Evolutionary conservation across 306 rosid species (phyloP).

Genomic region (Ziziphus jujuba): DNA sequence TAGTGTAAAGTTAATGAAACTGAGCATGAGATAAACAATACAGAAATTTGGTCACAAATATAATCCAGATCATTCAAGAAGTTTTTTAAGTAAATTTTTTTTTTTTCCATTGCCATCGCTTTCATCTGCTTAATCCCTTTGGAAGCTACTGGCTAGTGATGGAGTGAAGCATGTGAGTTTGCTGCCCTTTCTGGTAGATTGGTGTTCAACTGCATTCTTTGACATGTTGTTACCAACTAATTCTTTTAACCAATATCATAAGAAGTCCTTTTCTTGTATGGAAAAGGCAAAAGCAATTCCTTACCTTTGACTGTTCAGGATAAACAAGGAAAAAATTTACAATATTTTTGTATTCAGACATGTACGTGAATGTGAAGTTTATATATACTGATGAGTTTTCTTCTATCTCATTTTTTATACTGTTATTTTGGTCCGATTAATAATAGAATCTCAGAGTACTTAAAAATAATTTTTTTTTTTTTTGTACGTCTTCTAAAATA

Average conservation of each 20-base stretch:
- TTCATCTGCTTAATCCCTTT: slow-evolving; percentile 26
- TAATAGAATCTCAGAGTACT: no score
- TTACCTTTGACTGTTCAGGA: no score
- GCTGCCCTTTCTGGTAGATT: slow-evolving; percentile 13
- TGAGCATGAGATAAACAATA: not conserved
- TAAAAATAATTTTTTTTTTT: no score
- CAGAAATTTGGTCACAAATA: not conserved
- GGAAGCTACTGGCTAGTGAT: slow-evolving; percentile 13
- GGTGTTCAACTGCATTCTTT: slow-evolving; percentile 25
- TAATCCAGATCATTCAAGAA: not conserved
- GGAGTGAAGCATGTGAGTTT: slow-evolving; percentile 27
- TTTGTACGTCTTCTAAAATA: no score
- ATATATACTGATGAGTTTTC: no score
- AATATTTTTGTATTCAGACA: no score
- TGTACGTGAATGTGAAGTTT: no score
- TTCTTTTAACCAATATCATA: not conserved
- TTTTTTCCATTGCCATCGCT: not conserved
- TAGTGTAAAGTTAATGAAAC: not conserved
- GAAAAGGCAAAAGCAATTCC: no score
- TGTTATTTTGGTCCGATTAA: no score
- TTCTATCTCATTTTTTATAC: no score
- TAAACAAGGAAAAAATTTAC: no score
- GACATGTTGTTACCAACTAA: slow-evolving; percentile 34
- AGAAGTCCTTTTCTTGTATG: not conserved
- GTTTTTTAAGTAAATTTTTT: not conserved